Conservation (phyloP, 1,139 yeast species). For the Hemisphaericaspora subhashii region DNA sequence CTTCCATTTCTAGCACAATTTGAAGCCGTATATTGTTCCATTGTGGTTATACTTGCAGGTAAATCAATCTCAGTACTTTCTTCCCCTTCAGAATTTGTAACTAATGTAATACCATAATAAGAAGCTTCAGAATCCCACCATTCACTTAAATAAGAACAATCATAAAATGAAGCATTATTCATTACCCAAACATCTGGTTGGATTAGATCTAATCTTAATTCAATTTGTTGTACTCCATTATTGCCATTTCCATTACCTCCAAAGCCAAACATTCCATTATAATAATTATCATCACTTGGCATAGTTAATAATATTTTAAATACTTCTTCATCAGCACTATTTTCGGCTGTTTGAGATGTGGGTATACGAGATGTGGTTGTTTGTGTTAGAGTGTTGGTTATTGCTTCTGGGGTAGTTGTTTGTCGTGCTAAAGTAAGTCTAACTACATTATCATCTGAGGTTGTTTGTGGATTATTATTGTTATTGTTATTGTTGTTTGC, state of each 20-base stretch:
- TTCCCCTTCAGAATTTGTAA: constrained; percentile 2
- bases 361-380: constrained; percentile 14
- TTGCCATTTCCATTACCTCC: constrained; percentile 6
- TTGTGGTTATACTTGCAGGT: constrained; percentile 22
- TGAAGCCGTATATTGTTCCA: constrained; percentile 22
- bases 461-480: constrained; percentile 5
- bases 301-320: constrained; percentile 24
- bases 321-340: constrained; percentile 16
- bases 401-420: constrained; percentile 14
- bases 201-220: constrained; percentile 29
- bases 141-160: constrained; percentile 22
- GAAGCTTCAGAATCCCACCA: constrained; percentile 23
- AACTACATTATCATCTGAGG: constrained; percentile 7
- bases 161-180: constrained; percentile 24
- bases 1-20: constrained; percentile 31
- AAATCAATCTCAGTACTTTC: neutral
- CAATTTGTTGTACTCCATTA: constrained; percentile 14
- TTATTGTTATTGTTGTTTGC: constrained; percentile 2
- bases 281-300: constrained; percentile 15
- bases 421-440: constrained; percentile 13
- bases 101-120: constrained; percentile 8
- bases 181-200: constrained; percentile 43
- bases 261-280: constrained; percentile 16
- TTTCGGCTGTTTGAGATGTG: constrained; percentile 18
- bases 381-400: constrained; percentile 2